Conservation (phyloP, 1,284 basidiomycete species). For the Cryptococcus sp. region DNA sequence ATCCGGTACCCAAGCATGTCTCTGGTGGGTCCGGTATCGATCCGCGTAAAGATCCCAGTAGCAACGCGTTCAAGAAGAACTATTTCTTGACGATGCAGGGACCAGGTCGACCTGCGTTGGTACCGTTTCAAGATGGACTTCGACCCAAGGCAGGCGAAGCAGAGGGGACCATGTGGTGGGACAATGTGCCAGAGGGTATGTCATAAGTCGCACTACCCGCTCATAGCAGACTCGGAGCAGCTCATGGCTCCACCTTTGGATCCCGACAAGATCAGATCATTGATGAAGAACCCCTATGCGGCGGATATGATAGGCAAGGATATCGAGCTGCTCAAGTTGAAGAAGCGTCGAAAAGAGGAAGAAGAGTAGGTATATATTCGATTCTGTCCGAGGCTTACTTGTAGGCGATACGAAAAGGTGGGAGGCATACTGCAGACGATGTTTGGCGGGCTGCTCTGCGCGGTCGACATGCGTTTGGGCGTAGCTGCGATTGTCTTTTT, state of each 20-base stretch:
- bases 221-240: conserved; percentile 21
- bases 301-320: conserved; percentile 28
- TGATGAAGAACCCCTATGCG: conserved; percentile 32
- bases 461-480: conserved; percentile 10
- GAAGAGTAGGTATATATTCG: conserved; percentile 24
- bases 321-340: conserved; percentile 30
- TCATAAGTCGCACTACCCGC: not conserved
- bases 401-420: conserved; percentile 14
- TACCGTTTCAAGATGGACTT: conserved; percentile 37
- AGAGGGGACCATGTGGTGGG: conserved; percentile 37
- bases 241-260: conserved; percentile 36
- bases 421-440: conserved; percentile 8
- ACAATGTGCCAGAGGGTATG: conserved; percentile 36
- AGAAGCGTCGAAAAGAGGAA: conserved; percentile 30
- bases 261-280: conserved; percentile 22
- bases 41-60: conserved; percentile 26
- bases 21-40: conserved; percentile 20
- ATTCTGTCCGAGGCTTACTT: not conserved
- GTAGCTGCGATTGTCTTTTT: conserved; percentile 30
- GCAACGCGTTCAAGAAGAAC: conserved; percentile 26
- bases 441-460: conserved; percentile 4
- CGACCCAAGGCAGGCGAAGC: conserved; percentile 28
- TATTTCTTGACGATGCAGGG: conserved; percentile 42
- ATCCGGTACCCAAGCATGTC: conserved; percentile 29
- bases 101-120: conserved; percentile 34